A percentile compares a stretch with the other conserved stretches of the same genome.
Evolutionary conservation across 129 eudicot genomes (phyloP).

Genomic region (Kitagawia praeruptora): DNA sequence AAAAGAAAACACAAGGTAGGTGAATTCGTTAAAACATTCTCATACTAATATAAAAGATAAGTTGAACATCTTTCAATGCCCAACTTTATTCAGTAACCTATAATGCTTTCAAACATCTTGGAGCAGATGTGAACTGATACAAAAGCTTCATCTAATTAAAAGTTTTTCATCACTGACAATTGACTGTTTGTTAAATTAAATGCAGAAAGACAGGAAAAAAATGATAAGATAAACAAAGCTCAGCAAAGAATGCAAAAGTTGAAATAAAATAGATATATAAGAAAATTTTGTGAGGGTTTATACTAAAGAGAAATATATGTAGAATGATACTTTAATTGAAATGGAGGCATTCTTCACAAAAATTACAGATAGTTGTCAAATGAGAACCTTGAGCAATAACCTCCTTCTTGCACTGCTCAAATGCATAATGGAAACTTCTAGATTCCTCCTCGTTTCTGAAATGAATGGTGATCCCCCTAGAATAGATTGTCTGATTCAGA

Average conservation of each 20-base stretch:
- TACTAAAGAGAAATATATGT: not conserved
- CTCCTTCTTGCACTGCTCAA: conserved; percentile 75
- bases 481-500: conserved; percentile 68
- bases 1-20: conserved; percentile 4
- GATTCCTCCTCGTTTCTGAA: conserved; percentile 85
- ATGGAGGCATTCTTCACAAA: not conserved
- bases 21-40: not conserved
- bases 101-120: not conserved
- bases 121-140: not conserved
- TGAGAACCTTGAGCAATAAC: conserved; percentile 48
- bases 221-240: not conserved
- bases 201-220: not conserved
- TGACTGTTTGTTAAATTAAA: not conserved
- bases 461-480: conserved; percentile 59
- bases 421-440: conserved; percentile 75
- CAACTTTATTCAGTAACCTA: not conserved
- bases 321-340: not conserved
- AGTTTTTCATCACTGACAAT: not conserved
- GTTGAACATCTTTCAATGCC: not conserved
- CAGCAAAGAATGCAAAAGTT: not conserved
- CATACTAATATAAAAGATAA: not conserved
- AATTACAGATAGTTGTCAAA: conserved; percentile 12
- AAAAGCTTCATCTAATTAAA: not conserved
- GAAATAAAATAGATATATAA: not conserved
- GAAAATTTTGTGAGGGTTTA: not conserved